phyloP scores from a whole-genome alignment of 176 grass and related monocot species.

The Zea luxurians region DNA sequence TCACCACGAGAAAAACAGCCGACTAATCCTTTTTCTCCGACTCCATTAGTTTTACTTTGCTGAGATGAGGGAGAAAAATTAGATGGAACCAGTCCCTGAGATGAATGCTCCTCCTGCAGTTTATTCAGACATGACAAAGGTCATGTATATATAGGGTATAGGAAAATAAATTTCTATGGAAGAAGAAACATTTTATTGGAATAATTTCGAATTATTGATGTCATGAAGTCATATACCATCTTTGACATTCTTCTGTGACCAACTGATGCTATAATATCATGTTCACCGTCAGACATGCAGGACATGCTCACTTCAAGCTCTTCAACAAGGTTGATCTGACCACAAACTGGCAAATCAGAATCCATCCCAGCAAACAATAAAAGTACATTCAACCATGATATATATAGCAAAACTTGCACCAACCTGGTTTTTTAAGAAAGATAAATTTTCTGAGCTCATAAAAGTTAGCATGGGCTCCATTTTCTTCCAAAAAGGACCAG shows the following conservation, averaged over 20 bases:
- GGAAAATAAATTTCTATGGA: neutral
- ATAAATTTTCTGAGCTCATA: constrained; percentile 51
- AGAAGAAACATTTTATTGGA: neutral
- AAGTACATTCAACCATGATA: constrained; percentile 15
- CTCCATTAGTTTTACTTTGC: constrained; percentile 43
- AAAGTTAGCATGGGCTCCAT: constrained; percentile 82
- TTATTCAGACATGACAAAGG: constrained; percentile 20
- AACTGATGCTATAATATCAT: constrained; percentile 45
- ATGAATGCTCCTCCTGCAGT: constrained; percentile 50
- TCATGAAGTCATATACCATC: constrained; percentile 22
- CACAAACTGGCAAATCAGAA: constrained; percentile 19
- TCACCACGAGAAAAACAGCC: constrained; percentile 24
- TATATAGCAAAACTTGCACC: constrained; percentile 33
- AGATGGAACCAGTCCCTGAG: constrained; percentile 44
- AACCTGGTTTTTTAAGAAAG: constrained; percentile 78
- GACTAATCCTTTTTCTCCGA: constrained; percentile 40
- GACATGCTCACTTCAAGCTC: constrained; percentile 70
- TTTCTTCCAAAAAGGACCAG: constrained; percentile 81
- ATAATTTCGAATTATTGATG: constrained; percentile 1
- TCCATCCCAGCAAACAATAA: constrained; percentile 16
- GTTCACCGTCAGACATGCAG: constrained; percentile 42
- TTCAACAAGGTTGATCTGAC: constrained; percentile 73
- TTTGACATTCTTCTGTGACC: constrained; percentile 20
- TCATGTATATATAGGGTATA: neutral
- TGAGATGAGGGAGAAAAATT: constrained; percentile 43